Evolutionary conservation across 2,329 filamentous ascomycete species (phyloP).

Genomic region (Monosporascus sp.): DNA sequence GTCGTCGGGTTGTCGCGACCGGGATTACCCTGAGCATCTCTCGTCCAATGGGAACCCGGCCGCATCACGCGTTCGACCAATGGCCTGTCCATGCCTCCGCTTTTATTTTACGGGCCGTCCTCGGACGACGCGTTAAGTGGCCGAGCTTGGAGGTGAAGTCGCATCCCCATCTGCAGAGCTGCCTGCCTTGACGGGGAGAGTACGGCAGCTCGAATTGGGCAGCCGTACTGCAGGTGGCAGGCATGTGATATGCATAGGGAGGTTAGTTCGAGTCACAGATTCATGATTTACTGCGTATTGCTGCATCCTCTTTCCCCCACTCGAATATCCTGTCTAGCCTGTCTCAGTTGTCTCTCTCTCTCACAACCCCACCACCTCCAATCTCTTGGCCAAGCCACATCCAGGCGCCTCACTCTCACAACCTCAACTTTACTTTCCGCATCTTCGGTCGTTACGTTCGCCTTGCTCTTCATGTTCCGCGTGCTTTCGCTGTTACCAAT

Average conservation of each 20-base stretch:
- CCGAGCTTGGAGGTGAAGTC: background rate
- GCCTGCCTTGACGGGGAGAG: background rate
- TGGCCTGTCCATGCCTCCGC: background rate
- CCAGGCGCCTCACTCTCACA: slow-evolving; percentile 26
- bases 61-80: background rate
- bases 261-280: slow-evolving; percentile 13
- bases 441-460: slow-evolving; percentile 12
- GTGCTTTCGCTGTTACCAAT: slow-evolving; percentile 8
- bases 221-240: background rate
- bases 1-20: background rate
- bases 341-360: background rate
- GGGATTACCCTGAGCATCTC: background rate
- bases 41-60: background rate
- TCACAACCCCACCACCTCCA: slow-evolving; percentile 12
- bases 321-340: background rate
- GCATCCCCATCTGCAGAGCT: background rate
- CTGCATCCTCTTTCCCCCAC: slow-evolving; percentile 2
- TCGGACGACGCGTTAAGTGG: background rate
- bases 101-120: background rate
- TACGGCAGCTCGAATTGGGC: slow-evolving; percentile 1
- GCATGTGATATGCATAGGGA: slow-evolving; percentile 2
- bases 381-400: slow-evolving; percentile 21
- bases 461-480: slow-evolving; percentile 15
- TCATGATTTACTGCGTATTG: slow-evolving; percentile 4
- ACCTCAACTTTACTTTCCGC: slow-evolving; percentile 17